Evolutionary conservation across 2,329 filamentous ascomycete genomes (phyloP).

Genomic region (Neofusicoccum ribis): DNA sequence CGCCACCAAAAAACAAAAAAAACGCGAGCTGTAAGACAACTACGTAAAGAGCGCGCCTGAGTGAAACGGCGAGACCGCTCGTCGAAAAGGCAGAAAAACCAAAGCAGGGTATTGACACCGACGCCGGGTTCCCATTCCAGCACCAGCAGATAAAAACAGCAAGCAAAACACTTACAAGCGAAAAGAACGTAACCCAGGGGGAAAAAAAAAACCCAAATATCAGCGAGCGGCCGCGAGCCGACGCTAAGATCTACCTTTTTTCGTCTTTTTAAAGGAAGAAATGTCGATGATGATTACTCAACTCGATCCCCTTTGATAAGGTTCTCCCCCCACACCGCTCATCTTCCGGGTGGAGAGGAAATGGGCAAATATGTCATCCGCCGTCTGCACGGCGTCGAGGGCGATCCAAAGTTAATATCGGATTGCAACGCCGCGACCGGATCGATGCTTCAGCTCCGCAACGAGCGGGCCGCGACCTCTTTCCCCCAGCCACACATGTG

Average conservation of each 20-base stretch:
- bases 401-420: neutral
- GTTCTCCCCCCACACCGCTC: neutral
- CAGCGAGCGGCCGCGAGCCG: neutral
- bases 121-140: constrained; percentile 3
- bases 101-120: constrained; percentile 17
- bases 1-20: too few relatives aligned
- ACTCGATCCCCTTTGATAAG: neutral
- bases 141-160: neutral
- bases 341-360: neutral
- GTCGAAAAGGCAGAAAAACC: neutral
- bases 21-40: too few relatives aligned
- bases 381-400: neutral
- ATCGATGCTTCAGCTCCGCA: neutral
- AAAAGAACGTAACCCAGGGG: neutral
- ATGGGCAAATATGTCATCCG: neutral
- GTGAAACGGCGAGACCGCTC: neutral
- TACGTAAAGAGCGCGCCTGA: too few relatives aligned
- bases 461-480: neutral
- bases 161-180: neutral
- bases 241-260: constrained; percentile 4
- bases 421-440: neutral
- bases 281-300: neutral
- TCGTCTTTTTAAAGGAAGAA: neutral
- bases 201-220: neutral
- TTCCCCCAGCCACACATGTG: neutral